phyloP scores from a whole-genome alignment of 352 stramenopile genomes.

The Globisporangium cystogenes region DNA sequence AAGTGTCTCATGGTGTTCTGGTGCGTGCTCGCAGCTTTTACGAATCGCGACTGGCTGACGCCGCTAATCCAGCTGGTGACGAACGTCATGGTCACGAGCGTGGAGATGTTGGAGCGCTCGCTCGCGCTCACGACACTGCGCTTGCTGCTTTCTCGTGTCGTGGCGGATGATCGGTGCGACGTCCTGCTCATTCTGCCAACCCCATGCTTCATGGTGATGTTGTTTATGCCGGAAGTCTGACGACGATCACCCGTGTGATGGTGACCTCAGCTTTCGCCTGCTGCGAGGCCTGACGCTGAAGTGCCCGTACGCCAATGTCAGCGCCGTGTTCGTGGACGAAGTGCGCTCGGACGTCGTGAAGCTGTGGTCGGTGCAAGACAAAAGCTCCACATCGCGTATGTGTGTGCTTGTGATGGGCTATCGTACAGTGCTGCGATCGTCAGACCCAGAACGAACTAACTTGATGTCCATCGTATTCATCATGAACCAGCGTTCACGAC shows the following conservation, averaged over 20 bases:
- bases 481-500: constrained; percentile 4
- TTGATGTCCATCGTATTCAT: not conserved
- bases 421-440: not conserved
- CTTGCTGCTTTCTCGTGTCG: constrained; percentile 30
- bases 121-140: constrained; percentile 29
- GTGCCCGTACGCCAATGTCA: constrained; percentile 73
- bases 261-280: constrained; percentile 34
- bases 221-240: not conserved
- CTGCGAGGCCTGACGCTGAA: constrained; percentile 32
- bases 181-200: not conserved
- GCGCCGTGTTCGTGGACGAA: constrained; percentile 57
- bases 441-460: not conserved
- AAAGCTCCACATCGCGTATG: constrained; percentile 21
- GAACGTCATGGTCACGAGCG: constrained; percentile 67
- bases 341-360: constrained; percentile 39
- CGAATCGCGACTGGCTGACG: constrained; percentile 42
- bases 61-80: constrained; percentile 54
- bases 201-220: not conserved
- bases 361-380: constrained; percentile 25
- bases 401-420: not conserved
- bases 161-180: constrained; percentile 26
- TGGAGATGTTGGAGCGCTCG: constrained; percentile 32
- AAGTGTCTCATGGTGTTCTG: not conserved
- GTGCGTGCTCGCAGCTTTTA: constrained; percentile 23
- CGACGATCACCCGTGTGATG: not conserved